These are phyloP conservation scores for Mycotypha africana DNA, from an alignment of 371 early-diverging fungal species.

Conservation along the genomic window DNA sequence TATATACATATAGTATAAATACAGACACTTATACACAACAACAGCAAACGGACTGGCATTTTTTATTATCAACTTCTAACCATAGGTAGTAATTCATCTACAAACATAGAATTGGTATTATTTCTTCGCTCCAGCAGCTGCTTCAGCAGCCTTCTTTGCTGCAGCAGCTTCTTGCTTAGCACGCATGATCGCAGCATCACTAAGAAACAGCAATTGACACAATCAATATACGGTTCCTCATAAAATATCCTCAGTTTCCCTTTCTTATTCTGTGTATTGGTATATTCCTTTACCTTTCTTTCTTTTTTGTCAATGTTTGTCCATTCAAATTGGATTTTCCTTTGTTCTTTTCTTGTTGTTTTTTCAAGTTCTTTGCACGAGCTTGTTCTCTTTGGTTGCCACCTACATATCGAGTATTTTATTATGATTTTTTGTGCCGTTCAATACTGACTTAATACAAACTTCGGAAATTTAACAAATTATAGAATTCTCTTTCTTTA, in stretches of 20 bases:
- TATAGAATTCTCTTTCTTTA: neutral
- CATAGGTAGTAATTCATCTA: no score
- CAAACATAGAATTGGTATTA: no score
- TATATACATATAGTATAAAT: no score
- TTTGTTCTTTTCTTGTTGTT: constrained; percentile 36
- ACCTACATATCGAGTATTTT: constrained; percentile 19
- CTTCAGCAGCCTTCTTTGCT: constrained; percentile 28
- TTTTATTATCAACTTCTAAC: no score
- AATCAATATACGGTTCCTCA: no score
- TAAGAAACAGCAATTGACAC: constrained; percentile 14
- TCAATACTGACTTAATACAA: no score
- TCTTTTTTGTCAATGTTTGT: constrained; percentile 40
- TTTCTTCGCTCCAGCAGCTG: constrained; percentile 1
- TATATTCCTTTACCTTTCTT: constrained; percentile 45
- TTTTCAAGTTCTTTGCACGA: constrained; percentile 50
- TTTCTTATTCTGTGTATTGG: no score
- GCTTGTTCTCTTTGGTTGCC: constrained; percentile 58
- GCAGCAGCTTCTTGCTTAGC: constrained; percentile 47
- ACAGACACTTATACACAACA: no score
- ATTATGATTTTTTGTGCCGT: no score
- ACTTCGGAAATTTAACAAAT: neutral
- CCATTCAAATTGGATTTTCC: constrained; percentile 36
- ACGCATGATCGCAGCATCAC: constrained; percentile 58
- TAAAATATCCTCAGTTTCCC: no score
- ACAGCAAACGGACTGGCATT: no score